These are phyloP conservation scores for Lasiodiplodia theobromae DNA, from an alignment of 2,329 filamentous ascomycete genomes.

Conservation along the genomic window DNA sequence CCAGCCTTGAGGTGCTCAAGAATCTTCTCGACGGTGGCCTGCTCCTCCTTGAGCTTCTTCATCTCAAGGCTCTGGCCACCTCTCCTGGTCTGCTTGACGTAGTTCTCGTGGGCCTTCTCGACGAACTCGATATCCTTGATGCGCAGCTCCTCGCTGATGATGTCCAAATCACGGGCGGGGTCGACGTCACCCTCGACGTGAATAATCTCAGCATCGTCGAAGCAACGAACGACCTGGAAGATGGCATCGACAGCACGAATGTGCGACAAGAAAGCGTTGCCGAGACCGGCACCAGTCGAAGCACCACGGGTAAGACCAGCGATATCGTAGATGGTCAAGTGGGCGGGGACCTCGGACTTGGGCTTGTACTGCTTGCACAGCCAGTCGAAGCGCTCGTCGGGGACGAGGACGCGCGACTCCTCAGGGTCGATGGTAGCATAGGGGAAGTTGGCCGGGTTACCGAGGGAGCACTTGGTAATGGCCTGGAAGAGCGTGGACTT, in stretches of 20 bases:
- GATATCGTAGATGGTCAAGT: conserved; percentile 98
- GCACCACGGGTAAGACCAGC: conserved; percentile 95
- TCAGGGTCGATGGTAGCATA: conserved; percentile 99
- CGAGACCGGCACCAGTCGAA: conserved; percentile 95
- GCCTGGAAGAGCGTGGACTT: conserved; percentile 99
- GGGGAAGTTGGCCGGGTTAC: conserved; percentile 99
- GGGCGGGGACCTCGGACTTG: conserved; percentile 95
- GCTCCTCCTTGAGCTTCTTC: conserved; percentile 96
- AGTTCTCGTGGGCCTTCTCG: conserved; percentile 90
- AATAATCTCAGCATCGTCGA: conserved; percentile 99
- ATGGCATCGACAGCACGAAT: conserved; percentile 98
- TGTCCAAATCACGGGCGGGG: conserved; percentile 90
- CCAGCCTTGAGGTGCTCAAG: conserved; percentile 82
- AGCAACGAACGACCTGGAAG: conserved; percentile 95
- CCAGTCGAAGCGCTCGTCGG: conserved; percentile 96
- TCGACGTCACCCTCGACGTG: conserved; percentile 99
- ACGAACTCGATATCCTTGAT: conserved; percentile 99
- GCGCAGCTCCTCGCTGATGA: conserved; percentile 94
- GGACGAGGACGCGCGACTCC: conserved; percentile 96
- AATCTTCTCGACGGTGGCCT: conserved; percentile 91
- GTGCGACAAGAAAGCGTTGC: conserved; percentile 97
- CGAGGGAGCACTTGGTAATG: conserved; percentile 95
- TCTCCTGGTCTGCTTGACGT: conserved; percentile 92
- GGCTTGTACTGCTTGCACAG: conserved; percentile 95
- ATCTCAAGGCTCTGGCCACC: conserved; percentile 96